Evolutionary conservation across 768 basidiomycete species (phyloP).

Genomic region (Lactarius evosmus): DNA sequence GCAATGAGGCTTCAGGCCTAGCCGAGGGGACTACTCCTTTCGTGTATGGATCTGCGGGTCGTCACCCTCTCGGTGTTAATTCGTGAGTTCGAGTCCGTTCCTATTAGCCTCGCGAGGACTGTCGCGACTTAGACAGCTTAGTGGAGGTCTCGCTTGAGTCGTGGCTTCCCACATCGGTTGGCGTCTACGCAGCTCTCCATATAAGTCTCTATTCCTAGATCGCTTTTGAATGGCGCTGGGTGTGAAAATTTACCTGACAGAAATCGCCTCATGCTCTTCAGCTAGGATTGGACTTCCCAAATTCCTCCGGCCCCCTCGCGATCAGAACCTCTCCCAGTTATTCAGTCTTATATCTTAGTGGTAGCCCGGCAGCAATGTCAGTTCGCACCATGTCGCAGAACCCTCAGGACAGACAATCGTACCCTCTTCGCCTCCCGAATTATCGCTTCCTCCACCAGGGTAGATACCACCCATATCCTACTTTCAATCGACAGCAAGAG

Average conservation of each 20-base stretch:
- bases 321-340: conserved; percentile 13
- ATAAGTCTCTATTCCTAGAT: conserved; percentile 14
- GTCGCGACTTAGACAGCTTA: conserved; percentile 1
- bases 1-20: background rate
- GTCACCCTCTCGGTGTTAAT: background rate
- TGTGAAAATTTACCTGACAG: conserved; percentile 25
- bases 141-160: conserved; percentile 10
- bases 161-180: conserved; percentile 12
- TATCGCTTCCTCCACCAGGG: conserved; percentile 27
- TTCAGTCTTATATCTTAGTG: conserved; percentile 1
- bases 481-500: conserved; percentile 21
- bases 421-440: conserved; percentile 27
- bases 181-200: conserved; percentile 19
- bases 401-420: conserved; percentile 18
- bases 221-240: conserved; percentile 23
- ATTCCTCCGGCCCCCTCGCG: conserved; percentile 12
- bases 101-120: background rate
- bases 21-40: background rate
- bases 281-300: conserved; percentile 20
- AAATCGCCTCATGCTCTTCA: conserved; percentile 14
- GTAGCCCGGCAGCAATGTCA: background rate
- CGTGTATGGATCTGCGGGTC: background rate
- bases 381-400: conserved; percentile 20
- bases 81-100: background rate
- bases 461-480: conserved; percentile 26